phyloP scores from a whole-genome alignment of 2,329 filamentous ascomycete species.

The Colletotrichum kahawae region DNA sequence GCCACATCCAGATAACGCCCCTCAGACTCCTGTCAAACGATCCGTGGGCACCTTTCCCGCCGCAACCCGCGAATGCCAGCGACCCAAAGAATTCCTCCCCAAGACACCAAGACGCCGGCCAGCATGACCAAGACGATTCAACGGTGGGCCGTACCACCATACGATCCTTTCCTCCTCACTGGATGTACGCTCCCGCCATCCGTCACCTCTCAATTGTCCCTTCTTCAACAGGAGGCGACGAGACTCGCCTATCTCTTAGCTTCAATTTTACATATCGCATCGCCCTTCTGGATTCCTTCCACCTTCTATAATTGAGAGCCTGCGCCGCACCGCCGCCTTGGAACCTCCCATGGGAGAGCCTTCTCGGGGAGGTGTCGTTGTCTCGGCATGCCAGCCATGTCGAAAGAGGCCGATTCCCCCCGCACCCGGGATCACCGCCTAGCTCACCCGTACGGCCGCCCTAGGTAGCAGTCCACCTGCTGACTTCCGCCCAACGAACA shows the following conservation, averaged over 20 bases:
- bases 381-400: slow-evolving; percentile 15
- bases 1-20: slow-evolving; percentile 10
- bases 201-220: not conserved
- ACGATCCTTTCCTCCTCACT: not conserved
- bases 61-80: not conserved
- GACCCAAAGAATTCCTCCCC: not conserved
- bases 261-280: not conserved
- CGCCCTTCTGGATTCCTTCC: not conserved
- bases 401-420: slow-evolving; percentile 14
- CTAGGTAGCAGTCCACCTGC: not conserved
- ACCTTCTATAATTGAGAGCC: slow-evolving; percentile 1
- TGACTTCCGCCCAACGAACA: slow-evolving; percentile 7
- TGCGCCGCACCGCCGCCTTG: not conserved
- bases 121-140: not conserved
- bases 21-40: not conserved
- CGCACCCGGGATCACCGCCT: slow-evolving; percentile 5
- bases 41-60: not conserved
- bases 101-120: not conserved
- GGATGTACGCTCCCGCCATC: not conserved
- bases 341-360: not conserved
- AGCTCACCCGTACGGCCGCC: not conserved
- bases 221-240: not conserved
- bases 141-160: not conserved
- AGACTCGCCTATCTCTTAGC: slow-evolving; percentile 14
- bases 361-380: slow-evolving; percentile 16